These are phyloP conservation scores for Nakazawaea sp. DNA, from an alignment of 805 yeast genomes.

Conservation along the genomic window DNA sequence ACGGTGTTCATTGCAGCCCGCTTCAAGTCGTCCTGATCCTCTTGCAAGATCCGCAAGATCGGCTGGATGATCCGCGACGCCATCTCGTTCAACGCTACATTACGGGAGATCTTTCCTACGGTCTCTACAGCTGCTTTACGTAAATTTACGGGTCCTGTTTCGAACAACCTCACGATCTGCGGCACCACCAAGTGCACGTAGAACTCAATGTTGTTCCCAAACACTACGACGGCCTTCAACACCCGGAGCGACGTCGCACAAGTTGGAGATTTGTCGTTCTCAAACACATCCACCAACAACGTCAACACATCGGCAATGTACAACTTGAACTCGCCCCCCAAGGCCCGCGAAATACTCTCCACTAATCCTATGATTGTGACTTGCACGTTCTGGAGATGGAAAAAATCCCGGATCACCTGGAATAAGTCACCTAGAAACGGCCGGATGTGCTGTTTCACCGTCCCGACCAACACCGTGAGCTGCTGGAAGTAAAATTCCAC, in stretches of 20 bases:
- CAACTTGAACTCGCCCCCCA: slow-evolving; percentile 88
- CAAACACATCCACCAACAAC: slow-evolving; percentile 67
- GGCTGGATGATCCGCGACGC: slow-evolving; percentile 89
- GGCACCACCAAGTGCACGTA: slow-evolving; percentile 86
- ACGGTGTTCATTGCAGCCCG: slow-evolving; percentile 70
- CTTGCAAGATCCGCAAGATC: slow-evolving; percentile 56
- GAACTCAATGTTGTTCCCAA: slow-evolving; percentile 86
- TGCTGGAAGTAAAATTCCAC: slow-evolving; percentile 88
- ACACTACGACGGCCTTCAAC: slow-evolving; percentile 73
- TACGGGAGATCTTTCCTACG: slow-evolving; percentile 72
- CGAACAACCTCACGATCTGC: slow-evolving; percentile 73
- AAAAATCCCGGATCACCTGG: slow-evolving; percentile 68
- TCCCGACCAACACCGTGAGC: slow-evolving; percentile 66
- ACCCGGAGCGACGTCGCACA: slow-evolving; percentile 64
- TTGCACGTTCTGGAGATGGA: slow-evolving; percentile 56
- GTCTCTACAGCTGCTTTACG: slow-evolving; percentile 74
- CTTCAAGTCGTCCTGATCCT: slow-evolving; percentile 34
- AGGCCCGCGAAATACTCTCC: slow-evolving; percentile 77
- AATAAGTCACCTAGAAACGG: slow-evolving; percentile 76
- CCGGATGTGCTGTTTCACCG: slow-evolving; percentile 86
- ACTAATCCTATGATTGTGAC: slow-evolving; percentile 72
- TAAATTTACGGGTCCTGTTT: slow-evolving; percentile 54
- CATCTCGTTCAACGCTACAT: slow-evolving; percentile 74
- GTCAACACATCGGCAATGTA: slow-evolving; percentile 76
- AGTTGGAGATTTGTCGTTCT: slow-evolving; percentile 58